These are phyloP conservation scores for Calonectria pteridis DNA, from an alignment of 2,329 filamentous ascomycete species.

Conservation along the genomic window DNA sequence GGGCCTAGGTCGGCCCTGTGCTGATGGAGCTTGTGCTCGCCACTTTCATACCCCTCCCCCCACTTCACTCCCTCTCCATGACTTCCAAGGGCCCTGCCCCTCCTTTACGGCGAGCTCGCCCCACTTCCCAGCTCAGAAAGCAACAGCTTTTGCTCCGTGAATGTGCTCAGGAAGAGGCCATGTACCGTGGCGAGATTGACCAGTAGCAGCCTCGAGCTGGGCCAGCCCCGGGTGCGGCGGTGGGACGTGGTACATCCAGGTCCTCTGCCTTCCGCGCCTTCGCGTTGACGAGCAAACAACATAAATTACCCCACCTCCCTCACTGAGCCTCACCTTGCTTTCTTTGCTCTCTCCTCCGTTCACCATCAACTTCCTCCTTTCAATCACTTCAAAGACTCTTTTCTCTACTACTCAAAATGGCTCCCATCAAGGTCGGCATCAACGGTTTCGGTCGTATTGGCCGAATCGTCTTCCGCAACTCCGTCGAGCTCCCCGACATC, in stretches of 20 bases:
- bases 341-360: constrained; percentile 2
- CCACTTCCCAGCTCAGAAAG: constrained; percentile 16
- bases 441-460: constrained; percentile 99
- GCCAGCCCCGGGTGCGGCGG: neutral
- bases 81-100: constrained; percentile 9
- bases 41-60: constrained; percentile 3
- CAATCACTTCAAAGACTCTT: constrained; percentile 7
- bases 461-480: constrained; percentile 99
- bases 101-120: constrained; percentile 21
- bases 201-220: neutral
- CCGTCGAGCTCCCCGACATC: constrained; percentile 89
- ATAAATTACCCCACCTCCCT: constrained; percentile 44
- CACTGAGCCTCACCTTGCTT: constrained; percentile 30
- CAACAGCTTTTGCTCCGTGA: neutral
- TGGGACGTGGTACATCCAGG: neutral
- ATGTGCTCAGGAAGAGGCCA: neutral
- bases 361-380: constrained; percentile 4
- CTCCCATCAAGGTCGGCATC: constrained; percentile 86
- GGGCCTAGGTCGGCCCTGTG: constrained; percentile 4
- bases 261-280: neutral
- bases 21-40: constrained; percentile 7
- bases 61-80: constrained; percentile 9
- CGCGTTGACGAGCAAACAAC: constrained; percentile 17
- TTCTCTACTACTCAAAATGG: constrained; percentile 50
- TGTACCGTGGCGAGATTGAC: neutral